These are phyloP conservation scores for Elaphomyces granulatus DNA, from an alignment of 495 filamentous ascomycete genomes.

Conservation along the genomic window DNA sequence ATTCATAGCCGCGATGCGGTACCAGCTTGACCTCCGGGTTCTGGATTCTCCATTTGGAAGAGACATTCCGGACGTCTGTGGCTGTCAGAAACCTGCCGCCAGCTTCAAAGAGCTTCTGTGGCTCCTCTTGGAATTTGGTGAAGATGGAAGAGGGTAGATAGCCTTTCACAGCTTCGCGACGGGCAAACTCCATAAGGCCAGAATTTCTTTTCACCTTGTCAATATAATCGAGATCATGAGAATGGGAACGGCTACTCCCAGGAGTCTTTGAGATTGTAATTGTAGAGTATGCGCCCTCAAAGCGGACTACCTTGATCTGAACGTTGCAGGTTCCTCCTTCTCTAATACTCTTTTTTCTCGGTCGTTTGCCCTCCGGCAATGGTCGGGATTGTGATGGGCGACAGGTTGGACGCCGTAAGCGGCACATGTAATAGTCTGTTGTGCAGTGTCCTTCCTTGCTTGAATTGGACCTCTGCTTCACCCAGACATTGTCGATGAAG, in stretches of 20 bases:
- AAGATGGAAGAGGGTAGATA: slow-evolving; percentile 40
- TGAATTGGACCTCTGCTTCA: no score
- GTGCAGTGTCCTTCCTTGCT: no score
- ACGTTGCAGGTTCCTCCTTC: no score
- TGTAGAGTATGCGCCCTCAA: slow-evolving; percentile 30
- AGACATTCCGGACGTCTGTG: slow-evolving; percentile 38
- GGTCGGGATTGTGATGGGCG: no score
- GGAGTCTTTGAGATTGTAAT: slow-evolving; percentile 29
- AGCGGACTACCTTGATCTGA: no score
- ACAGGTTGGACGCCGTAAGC: no score
- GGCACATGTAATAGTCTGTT: no score
- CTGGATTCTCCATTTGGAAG: slow-evolving; percentile 37
- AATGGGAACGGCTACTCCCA: slow-evolving; percentile 28
- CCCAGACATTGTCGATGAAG: no score
- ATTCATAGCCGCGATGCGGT: slow-evolving; percentile 37
- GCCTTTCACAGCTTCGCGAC: slow-evolving; percentile 35
- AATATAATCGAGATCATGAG: slow-evolving; percentile 37
- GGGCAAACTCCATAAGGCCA: slow-evolving; percentile 37
- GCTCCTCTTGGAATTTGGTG: slow-evolving; percentile 35
- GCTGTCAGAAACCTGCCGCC: slow-evolving; percentile 36
- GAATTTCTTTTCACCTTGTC: slow-evolving; percentile 39
- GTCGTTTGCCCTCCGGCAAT: no score
- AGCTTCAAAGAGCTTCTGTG: slow-evolving; percentile 31
- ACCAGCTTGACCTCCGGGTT: slow-evolving; percentile 33
- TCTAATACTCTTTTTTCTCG: no score